These are phyloP conservation scores for Debaryomycetaceae sp. DNA, from an alignment of 1,139 yeast species.

Conservation along the genomic window DNA sequence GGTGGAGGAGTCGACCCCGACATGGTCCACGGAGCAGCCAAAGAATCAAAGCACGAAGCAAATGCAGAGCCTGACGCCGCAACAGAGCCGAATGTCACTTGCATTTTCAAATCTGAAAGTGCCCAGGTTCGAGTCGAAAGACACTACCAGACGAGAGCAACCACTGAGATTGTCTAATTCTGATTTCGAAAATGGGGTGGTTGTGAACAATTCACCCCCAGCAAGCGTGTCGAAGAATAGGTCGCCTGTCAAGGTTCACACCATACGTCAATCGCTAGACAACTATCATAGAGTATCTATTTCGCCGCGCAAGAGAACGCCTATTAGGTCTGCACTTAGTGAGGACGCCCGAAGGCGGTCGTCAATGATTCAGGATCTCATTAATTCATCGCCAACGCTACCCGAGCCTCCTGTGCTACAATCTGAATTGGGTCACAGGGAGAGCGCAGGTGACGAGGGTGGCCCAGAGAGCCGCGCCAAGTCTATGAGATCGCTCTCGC, in stretches of 20 bases:
- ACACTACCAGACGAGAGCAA: constrained; percentile 20
- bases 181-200: constrained; percentile 3
- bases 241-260: constrained; percentile 17
- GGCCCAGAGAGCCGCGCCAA: constrained; percentile 11
- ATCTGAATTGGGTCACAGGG: constrained; percentile 27
- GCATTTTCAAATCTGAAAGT: constrained; percentile 7
- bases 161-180: constrained; percentile 13
- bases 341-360: constrained; percentile 28
- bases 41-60: constrained; percentile 10
- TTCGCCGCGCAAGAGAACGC: constrained; percentile 26
- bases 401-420: constrained; percentile 44
- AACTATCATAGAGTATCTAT: constrained; percentile 32
- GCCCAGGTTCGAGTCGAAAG: constrained; percentile 20
- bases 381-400: constrained; percentile 51
- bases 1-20: constrained; percentile 34
- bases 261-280: constrained; percentile 36
- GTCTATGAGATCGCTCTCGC: constrained; percentile 20
- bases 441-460: constrained; percentile 3
- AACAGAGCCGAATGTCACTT: constrained; percentile 17
- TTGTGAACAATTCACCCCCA: constrained; percentile 2
- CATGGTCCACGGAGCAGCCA: constrained; percentile 37
- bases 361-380: constrained; percentile 38
- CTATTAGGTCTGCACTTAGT: constrained; percentile 13
- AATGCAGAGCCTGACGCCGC: constrained; percentile 36
- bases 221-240: constrained; percentile 7